Evolutionary conservation across 1,284 basidiomycete species (phyloP), one percentile per base, ranked within the genome.

Genomic region (Neotropicomus parvogracilis): DNA sequence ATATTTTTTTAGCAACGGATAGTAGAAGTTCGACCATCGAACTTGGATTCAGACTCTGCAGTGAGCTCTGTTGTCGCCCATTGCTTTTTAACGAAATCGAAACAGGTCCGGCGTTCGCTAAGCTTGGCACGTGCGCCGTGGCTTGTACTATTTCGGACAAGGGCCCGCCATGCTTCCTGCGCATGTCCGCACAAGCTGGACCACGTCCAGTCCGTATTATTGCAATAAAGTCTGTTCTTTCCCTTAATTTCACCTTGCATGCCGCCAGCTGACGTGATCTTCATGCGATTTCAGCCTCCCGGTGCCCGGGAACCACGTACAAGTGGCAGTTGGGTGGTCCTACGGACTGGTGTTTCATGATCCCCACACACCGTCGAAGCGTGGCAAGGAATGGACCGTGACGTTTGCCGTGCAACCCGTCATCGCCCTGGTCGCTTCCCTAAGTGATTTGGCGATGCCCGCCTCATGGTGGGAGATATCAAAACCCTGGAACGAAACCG

Each of bases 391-490:
- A 66, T 63, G 63, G 41, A 55, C 36, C 14, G 28, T 64, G 53
- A 60, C 52, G 53, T 59, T 54, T 50, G 7, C 41, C 53, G 48
- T 46, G 58, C 53, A 44, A 37, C 48, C 49, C 44, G 0, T 62
- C 61, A 66, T 53, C 64, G 64, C 61, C 62, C 45, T 48, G 26
- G 53, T 62, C 64, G 53, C 54, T 60, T 63, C 64, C 60, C 49
- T 36, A 61, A 44, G 31, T 46, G 21, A 40, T 47, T 58, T 63
- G 61, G 60, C 64, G 64, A 59, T 66, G 62, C 52, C 47, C 52
- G 64, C 61, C 61, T 54, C 53, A 27, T 55, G 61, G 64, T 36
- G 20, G n/a, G 32, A 48, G 62, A 54, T 65, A 65, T 63, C 62
- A 63, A 66, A 66, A 65, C 46, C 59, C 60, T 49, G 45, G 46